Conservation (phyloP, 192 early-diverging fungal genomes). For the Coemansia sp. region DNA sequence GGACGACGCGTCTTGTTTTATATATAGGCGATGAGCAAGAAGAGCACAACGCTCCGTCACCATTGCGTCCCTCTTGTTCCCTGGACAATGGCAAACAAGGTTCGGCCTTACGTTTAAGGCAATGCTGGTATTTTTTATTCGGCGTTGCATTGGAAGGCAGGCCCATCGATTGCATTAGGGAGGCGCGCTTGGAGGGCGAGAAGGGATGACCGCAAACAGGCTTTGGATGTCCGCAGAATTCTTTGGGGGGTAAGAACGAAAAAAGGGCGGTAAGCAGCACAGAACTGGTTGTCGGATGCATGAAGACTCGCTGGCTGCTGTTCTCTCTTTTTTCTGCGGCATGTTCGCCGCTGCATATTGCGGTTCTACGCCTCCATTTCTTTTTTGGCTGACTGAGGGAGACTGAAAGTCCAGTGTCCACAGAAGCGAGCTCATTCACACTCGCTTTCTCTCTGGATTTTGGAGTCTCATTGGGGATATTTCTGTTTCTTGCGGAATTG, state of each 20-base stretch:
- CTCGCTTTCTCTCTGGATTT: neutral
- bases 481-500: neutral
- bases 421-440: neutral
- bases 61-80: neutral
- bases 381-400: too few species aligned
- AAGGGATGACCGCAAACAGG: neutral
- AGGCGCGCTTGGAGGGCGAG: too few species aligned
- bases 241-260: neutral
- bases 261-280: neutral
- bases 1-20: neutral
- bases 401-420: too few species aligned
- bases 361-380: neutral
- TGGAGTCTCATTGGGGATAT: neutral
- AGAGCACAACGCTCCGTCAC: neutral
- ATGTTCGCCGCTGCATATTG: neutral
- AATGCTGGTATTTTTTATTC: too few species aligned
- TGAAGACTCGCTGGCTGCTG: neutral
- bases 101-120: neutral
- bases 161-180: too few species aligned
- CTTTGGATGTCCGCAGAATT: conserved; percentile 1
- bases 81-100: neutral
- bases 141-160: too few species aligned
- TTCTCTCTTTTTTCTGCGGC: too few species aligned
- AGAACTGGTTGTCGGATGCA: neutral
- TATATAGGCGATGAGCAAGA: neutral